Base-by-base conservation (phyloP, 352 stramenopile species). In the Pilasporangium apinafurcum region DNA sequence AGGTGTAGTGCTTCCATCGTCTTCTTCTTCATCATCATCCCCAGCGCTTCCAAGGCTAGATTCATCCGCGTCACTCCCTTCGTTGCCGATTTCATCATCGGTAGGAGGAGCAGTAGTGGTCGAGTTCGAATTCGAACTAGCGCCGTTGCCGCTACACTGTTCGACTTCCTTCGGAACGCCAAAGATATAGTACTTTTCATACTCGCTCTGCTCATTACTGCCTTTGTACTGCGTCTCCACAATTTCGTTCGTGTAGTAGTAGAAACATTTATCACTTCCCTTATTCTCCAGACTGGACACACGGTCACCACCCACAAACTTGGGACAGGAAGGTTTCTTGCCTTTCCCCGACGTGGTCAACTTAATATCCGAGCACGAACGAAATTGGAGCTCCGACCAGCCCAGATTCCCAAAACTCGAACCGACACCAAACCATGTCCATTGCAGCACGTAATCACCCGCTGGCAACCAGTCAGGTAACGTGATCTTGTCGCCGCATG, bases 371-470 rank as follows among this genome's bases (percentile, higher is more conserved):
- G 70, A 66, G 21, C 67, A 83, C 20, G 70, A 70, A 16, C 64
- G 65, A 37, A 65, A 83, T 30, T 68, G 60, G 1, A 44, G 48
- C 33, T 64, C 60, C 17, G 46, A 51, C 70, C 67, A 80, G 1
- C 51, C 59, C 18, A 76, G 37, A 31, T 81, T 65, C 10, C 70
- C 70, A 44, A 71, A 68, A 16, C 59, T 81, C 24, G 58, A 74
- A 9, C 70, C 70, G 3, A 59, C 65, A 7, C 43, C 39, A 13
- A 76, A 61, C 70, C 70, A 80, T 25, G 64, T 64, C 70, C 67
- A 80, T 44, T 83, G 70, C 33, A 83, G 37, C 13, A 80, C 67
- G 21, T 82, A 82, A 49, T 82, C 69, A 0, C 69, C 69, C 20
- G 60, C 51, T 4, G 49, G 42, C 5, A 77, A 27, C 59, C 67